Evolutionary conservation across 306 rosid species (phyloP).

Genomic region (Adenanthera pavonina): DNA sequence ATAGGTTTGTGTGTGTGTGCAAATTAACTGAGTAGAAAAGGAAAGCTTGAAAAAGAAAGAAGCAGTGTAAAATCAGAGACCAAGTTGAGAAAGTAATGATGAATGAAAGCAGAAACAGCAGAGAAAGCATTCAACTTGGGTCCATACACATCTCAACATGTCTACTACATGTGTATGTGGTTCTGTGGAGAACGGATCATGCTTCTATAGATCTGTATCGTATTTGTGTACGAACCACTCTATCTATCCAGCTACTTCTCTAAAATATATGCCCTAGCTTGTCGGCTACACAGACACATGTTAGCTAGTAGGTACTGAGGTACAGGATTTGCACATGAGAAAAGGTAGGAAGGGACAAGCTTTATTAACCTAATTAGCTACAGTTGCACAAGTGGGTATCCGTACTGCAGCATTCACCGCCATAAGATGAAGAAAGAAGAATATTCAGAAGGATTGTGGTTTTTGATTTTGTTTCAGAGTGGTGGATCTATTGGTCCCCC

Average conservation of each 20-base stretch:
- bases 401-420: not conserved
- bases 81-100: slow-evolving; percentile 31
- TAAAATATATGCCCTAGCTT: not conserved
- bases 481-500: slow-evolving; percentile 57
- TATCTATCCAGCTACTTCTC: no score
- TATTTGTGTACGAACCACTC: no score
- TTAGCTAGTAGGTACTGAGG: no score
- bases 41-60: slow-evolving; percentile 7
- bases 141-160: slow-evolving; percentile 21
- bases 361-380: not conserved
- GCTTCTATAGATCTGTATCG: no score
- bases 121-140: not conserved
- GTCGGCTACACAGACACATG: not conserved
- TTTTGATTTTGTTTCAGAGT: slow-evolving; percentile 42
- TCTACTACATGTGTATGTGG: not conserved
- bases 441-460: slow-evolving; percentile 7
- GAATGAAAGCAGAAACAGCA: not conserved
- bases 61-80: slow-evolving; percentile 15
- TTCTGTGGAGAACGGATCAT: no score
- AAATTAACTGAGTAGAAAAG: not conserved
- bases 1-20: not conserved
- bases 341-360: not conserved
- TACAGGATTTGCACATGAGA: slow-evolving; percentile 5
- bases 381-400: not conserved
- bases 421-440: not conserved